Evolutionary conservation across 2,329 filamentous ascomycete species (phyloP).

Genomic region (Mycosphaerella sp.): DNA sequence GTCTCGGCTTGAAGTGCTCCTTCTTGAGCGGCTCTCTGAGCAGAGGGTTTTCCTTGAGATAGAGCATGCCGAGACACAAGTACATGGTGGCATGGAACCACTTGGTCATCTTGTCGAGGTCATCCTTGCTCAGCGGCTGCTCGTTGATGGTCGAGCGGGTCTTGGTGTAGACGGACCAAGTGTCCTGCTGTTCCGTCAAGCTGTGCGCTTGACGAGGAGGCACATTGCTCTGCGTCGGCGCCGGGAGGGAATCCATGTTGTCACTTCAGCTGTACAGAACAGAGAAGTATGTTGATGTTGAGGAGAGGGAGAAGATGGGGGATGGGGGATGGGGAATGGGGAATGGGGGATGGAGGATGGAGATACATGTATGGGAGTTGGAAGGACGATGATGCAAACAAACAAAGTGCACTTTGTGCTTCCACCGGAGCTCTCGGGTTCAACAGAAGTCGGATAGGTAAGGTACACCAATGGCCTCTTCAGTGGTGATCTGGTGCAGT

Average conservation of each 20-base stretch:
- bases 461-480: too few relatives aligned
- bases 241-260: conserved; percentile 6
- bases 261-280: not conserved
- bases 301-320: not conserved
- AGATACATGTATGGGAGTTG: too few relatives aligned
- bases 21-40: conserved; percentile 62
- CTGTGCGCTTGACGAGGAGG: not conserved
- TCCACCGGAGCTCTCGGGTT: too few relatives aligned
- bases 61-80: conserved; percentile 73
- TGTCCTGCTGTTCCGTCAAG: conserved; percentile 24
- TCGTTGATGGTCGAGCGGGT: conserved; percentile 32
- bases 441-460: too few relatives aligned
- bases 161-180: conserved; percentile 30
- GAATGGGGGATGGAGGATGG: not conserved
- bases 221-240: not conserved
- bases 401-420: too few relatives aligned
- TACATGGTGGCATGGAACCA: conserved; percentile 72
- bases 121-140: conserved; percentile 57
- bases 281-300: not conserved
- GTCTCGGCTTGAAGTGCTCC: conserved; percentile 66
- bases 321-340: too few relatives aligned
- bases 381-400: too few relatives aligned
- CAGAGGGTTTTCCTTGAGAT: conserved; percentile 66
- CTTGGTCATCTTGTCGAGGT: conserved; percentile 62
- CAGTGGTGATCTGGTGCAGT: too few relatives aligned